Conservation (phyloP, 305 asterid genomes). For the Rubia tinctorum region DNA sequence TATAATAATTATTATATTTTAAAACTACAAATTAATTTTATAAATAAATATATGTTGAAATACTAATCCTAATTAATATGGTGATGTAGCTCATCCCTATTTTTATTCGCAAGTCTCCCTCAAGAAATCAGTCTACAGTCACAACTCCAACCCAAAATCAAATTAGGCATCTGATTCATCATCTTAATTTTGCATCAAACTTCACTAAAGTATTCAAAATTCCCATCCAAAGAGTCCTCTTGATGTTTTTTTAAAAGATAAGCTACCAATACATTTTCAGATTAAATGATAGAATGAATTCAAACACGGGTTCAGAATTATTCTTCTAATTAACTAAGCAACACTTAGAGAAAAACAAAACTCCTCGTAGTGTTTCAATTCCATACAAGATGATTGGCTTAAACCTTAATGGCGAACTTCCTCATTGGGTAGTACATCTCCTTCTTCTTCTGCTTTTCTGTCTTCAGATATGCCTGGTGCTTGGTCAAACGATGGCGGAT, state of each 20-base stretch:
- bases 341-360: slow-evolving; percentile 2
- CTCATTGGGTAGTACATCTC: slow-evolving; percentile 34
- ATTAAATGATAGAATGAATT: neutral
- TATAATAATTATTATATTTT: too few species aligned
- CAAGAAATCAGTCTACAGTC: neutral
- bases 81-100: neutral
- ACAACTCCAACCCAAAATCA: neutral
- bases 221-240: neutral
- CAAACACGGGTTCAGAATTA: neutral
- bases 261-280: neutral
- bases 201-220: neutral
- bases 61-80: too few species aligned
- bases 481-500: slow-evolving; percentile 15
- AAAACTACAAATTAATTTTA: too few species aligned
- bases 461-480: slow-evolving; percentile 40
- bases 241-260: too few species aligned
- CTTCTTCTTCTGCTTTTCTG: slow-evolving; percentile 34
- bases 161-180: slow-evolving; percentile 2
- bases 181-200: neutral
- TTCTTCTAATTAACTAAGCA: neutral
- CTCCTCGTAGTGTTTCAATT: neutral
- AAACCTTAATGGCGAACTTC: slow-evolving; percentile 47
- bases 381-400: neutral
- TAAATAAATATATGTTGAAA: too few species aligned
- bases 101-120: neutral